These are phyloP conservation scores for Cutaneotrichosporon cutaneum DNA, from an alignment of 1,284 basidiomycete genomes.

Conservation along the genomic window DNA sequence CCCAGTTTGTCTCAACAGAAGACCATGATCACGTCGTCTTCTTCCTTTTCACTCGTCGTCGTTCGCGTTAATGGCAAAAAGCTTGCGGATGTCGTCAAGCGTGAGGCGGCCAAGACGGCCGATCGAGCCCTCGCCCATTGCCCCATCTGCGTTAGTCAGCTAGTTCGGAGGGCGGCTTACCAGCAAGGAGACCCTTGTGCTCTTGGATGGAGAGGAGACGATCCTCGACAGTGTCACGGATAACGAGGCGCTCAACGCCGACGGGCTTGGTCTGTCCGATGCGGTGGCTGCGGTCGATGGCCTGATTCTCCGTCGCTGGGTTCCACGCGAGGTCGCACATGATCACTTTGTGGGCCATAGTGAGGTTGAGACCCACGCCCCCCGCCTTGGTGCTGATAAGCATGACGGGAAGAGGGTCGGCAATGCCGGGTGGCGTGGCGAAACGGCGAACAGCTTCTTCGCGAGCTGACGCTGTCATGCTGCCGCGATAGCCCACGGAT, in stretches of 20 bases:
- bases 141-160: no score
- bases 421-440: conserved; percentile 27
- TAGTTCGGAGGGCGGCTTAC: no score
- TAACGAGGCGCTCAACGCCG: conserved; percentile 76
- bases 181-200: conserved; percentile 47
- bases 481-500: conserved; percentile 44
- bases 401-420: conserved; percentile 39
- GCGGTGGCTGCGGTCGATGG: conserved; percentile 64
- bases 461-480: conserved; percentile 42
- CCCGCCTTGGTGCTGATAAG: conserved; percentile 52
- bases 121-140: conserved; percentile 51
- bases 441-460: conserved; percentile 43
- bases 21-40: neutral
- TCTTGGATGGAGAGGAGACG: conserved; percentile 27
- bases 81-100: conserved; percentile 17
- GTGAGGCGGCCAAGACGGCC: conserved; percentile 23
- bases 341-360: conserved; percentile 43
- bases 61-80: conserved; percentile 19
- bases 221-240: conserved; percentile 49
- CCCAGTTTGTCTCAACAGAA: neutral
- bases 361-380: conserved; percentile 48
- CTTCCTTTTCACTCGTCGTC: neutral
- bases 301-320: conserved; percentile 48
- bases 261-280: conserved; percentile 87
- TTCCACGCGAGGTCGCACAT: conserved; percentile 41